phyloP scores from a whole-genome alignment of 2,329 filamentous ascomycete species.

The Fusarium sambucinum region DNA sequence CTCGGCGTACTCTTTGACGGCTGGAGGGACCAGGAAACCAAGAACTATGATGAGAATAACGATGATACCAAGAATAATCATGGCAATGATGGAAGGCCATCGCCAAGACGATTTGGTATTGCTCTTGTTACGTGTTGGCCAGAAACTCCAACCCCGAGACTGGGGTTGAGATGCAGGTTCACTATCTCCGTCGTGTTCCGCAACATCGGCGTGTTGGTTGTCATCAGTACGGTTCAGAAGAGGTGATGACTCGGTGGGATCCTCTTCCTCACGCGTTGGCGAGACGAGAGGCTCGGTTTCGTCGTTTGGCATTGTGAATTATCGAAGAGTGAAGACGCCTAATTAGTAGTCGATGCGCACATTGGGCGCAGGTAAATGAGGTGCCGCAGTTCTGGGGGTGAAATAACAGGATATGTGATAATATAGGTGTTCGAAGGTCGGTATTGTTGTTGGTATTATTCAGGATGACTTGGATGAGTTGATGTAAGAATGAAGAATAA shows the following conservation, averaged over 20 bases:
- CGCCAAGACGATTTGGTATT: slow-evolving; percentile 52
- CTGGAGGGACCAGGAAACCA: slow-evolving; percentile 83
- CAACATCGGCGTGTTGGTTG: slow-evolving; percentile 51
- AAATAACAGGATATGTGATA: background rate
- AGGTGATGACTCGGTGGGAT: slow-evolving; percentile 63
- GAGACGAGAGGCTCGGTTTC: slow-evolving; percentile 62
- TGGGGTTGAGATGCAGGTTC: slow-evolving; percentile 27
- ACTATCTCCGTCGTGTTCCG: slow-evolving; percentile 45
- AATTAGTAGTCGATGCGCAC: slow-evolving; percentile 18
- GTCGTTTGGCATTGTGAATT: slow-evolving; percentile 57
- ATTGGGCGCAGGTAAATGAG: slow-evolving; percentile 17
- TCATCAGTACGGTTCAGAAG: slow-evolving; percentile 59
- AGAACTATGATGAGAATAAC: slow-evolving; percentile 78
- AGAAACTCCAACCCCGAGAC: slow-evolving; percentile 36
- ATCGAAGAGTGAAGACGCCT: slow-evolving; percentile 48
- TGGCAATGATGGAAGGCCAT: slow-evolving; percentile 85
- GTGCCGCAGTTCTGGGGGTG: background rate
- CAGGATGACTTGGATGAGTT: slow-evolving; percentile 15
- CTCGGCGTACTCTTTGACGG: slow-evolving; percentile 87
- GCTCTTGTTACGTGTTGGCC: slow-evolving; percentile 37
- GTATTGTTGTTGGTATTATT: slow-evolving; percentile 40
- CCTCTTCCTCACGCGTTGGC: slow-evolving; percentile 48
- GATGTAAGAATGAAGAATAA: slow-evolving; percentile 21
- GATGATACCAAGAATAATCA: slow-evolving; percentile 72
- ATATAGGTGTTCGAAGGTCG: background rate